phyloP scores from a whole-genome alignment of 495 filamentous ascomycete genomes.

The Cladorrhinum samala region DNA sequence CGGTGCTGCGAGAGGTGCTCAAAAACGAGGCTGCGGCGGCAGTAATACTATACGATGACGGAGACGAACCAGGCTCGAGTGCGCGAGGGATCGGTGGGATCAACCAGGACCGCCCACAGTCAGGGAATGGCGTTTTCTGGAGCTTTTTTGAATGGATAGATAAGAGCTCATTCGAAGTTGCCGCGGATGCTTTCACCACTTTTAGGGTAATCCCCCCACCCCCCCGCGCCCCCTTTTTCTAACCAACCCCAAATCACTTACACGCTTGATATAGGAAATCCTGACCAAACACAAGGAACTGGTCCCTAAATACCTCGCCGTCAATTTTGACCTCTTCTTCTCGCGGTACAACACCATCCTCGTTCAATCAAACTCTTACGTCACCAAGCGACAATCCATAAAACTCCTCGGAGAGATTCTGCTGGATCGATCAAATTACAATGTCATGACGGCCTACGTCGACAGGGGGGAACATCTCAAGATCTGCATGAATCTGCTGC shows the following conservation, averaged over 20 bases:
- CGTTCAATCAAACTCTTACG: constrained; percentile 87
- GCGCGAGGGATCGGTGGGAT: constrained; percentile 56
- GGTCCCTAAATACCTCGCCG: constrained; percentile 74
- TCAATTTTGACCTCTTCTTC: constrained; percentile 91
- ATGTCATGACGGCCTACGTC: constrained; percentile 95
- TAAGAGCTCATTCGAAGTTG: constrained; percentile 88
- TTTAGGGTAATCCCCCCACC: constrained; percentile 60
- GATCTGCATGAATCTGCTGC: constrained; percentile 91
- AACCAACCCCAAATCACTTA: neutral
- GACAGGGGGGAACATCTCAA: constrained; percentile 93
- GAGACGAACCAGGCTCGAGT: constrained; percentile 48
- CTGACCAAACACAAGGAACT: constrained; percentile 89
- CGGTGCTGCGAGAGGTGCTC: constrained; percentile 82
- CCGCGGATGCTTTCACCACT: constrained; percentile 93
- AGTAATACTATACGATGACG: constrained; percentile 88
- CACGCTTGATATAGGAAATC: constrained; percentile 76
- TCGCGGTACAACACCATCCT: constrained; percentile 80
- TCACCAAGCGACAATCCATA: constrained; percentile 97
- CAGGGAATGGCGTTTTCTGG: constrained; percentile 85
- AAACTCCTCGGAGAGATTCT: constrained; percentile 94
- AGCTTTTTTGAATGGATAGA: constrained; percentile 98
- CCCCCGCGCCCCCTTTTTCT: neutral
- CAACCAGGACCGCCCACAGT: constrained; percentile 59
- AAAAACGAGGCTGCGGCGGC: constrained; percentile 86
- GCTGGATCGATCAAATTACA: constrained; percentile 92